A percentile compares a stretch with the other conserved stretches of the same genome.
Evolutionary conservation across 2,329 filamentous ascomycete genomes (phyloP).

Genomic region (Talaromyces piceae): DNA sequence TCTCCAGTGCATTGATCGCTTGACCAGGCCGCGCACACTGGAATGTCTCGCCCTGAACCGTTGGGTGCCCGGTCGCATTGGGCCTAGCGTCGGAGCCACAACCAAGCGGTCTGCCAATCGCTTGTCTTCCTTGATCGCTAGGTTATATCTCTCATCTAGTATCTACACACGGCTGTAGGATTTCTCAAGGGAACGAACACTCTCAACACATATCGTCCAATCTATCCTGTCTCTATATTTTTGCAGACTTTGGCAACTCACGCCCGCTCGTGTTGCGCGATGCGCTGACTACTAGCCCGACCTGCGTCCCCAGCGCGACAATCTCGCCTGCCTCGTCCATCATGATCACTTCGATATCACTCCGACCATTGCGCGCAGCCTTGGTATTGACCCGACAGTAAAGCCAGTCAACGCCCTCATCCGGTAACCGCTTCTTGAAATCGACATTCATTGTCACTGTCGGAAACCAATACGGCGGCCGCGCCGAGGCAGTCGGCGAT

Average conservation of each 20-base stretch:
- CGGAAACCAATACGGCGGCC: slow-evolving; percentile 59
- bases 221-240: background rate
- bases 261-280: slow-evolving; percentile 55
- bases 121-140: too few relatives aligned
- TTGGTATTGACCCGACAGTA: slow-evolving; percentile 60
- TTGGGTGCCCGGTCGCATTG: background rate
- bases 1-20: too few relatives aligned
- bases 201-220: too few relatives aligned
- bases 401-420: slow-evolving; percentile 64
- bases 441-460: slow-evolving; percentile 70
- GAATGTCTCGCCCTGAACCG: background rate
- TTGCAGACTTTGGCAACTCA: slow-evolving; percentile 21
- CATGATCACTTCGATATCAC: slow-evolving; percentile 66
- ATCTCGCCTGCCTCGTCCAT: slow-evolving; percentile 58
- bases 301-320: slow-evolving; percentile 61
- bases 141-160: too few relatives aligned
- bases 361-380: slow-evolving; percentile 60
- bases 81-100: background rate
- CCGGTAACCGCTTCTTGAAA: slow-evolving; percentile 63
- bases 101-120: background rate
- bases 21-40: background rate
- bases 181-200: too few relatives aligned
- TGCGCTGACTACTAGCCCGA: slow-evolving; percentile 56
- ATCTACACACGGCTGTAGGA: too few relatives aligned
- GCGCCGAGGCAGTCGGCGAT: slow-evolving; percentile 17